Evolutionary conservation across 2,329 filamentous ascomycete species (phyloP).

Genomic region (Trichoderma lentiforme): DNA sequence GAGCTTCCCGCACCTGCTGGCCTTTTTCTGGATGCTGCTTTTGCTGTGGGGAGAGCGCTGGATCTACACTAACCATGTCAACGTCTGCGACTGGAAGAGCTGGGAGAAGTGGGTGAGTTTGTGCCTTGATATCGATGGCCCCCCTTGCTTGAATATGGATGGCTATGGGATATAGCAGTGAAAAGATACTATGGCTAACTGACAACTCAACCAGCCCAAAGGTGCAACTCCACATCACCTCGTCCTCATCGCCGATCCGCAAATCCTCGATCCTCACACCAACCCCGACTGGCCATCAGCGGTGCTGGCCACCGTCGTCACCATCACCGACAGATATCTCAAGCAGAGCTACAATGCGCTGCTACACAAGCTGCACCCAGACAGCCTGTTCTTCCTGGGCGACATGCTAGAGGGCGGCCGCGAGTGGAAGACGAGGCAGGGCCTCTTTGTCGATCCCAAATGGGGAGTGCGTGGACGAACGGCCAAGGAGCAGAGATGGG

Average conservation of each 20-base stretch:
- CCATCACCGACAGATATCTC: conserved; percentile 85
- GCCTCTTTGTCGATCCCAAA: conserved; percentile 55
- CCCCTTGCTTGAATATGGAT: neutral
- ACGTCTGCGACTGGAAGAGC: conserved; percentile 72
- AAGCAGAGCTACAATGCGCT: conserved; percentile 76
- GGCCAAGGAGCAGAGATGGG: conserved; percentile 47
- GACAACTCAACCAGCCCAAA: conserved; percentile 56
- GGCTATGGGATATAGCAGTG: neutral
- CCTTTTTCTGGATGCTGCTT: conserved; percentile 70
- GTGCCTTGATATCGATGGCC: neutral
- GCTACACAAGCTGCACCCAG: conserved; percentile 72
- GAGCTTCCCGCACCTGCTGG: conserved; percentile 64
- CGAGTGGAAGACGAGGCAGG: conserved; percentile 79
- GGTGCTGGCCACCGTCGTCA: conserved; percentile 50
- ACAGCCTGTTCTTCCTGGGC: conserved; percentile 86
- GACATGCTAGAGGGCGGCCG: conserved; percentile 94
- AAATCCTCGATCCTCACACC: conserved; percentile 91
- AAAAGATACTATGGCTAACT: neutral
- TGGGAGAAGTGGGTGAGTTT: conserved; percentile 88
- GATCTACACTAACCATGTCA: conserved; percentile 68
- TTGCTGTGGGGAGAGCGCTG: conserved; percentile 83
- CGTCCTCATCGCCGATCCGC: conserved; percentile 82
- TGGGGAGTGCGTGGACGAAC: conserved; percentile 53
- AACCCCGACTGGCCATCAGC: conserved; percentile 75
- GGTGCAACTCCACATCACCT: conserved; percentile 79